Base-by-base conservation (phyloP, 2,329 filamentous ascomycete genomes). In the Penicillium glabrum region DNA sequence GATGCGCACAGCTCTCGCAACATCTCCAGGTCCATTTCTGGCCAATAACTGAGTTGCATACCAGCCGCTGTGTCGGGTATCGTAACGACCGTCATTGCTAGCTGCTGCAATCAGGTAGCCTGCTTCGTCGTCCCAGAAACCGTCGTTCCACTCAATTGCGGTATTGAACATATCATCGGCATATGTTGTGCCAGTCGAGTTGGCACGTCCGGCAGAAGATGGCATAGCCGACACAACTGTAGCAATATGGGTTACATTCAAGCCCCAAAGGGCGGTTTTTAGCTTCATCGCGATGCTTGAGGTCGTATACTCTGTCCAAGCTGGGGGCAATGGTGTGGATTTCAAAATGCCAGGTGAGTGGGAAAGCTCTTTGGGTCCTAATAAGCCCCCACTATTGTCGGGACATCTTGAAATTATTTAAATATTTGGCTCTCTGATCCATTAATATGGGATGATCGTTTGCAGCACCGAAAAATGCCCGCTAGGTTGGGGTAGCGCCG, bases 41-140 rank as follows among this genome's bases (percentile, higher is more conserved):
- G 61, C 60, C 11, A 65, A 50, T 21, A 65, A 33, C 33, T 61
- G 58, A 16, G 59, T 57, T 6, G 63, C 60, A 58, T 65, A 65
- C 63, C 63, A 65, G 5, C 55, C 63, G 2, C 54, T 55, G 19
- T 59, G 58, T 2, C 63, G 58, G 44, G 50, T 60, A 43, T 65
- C 63, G 39, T 65, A 62, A 10, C 56, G 56, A 33, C 58, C 63
- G 19, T 51, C 14, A 33, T 44, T 49, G 29, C 51, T 59, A 4
- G 55, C 33, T 21, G 60, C 26, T 19, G 57, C 54, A 21, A 63
- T 53, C 47, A 63, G 37, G 37, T 62, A 63, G 19, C 61, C 61
- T 3, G 61, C 56, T 5, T 58, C 46, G 1, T 60, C 27, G 9
- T 63, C 55, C 60, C 60, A 63, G 47, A 53, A 62, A 7, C 43